A percentile compares a stretch with the other conserved stretches of the same genome.
Conservation (phyloP, 2,329 filamentous ascomycete genomes). For the Neoscytalidium dimidiatum region DNA sequence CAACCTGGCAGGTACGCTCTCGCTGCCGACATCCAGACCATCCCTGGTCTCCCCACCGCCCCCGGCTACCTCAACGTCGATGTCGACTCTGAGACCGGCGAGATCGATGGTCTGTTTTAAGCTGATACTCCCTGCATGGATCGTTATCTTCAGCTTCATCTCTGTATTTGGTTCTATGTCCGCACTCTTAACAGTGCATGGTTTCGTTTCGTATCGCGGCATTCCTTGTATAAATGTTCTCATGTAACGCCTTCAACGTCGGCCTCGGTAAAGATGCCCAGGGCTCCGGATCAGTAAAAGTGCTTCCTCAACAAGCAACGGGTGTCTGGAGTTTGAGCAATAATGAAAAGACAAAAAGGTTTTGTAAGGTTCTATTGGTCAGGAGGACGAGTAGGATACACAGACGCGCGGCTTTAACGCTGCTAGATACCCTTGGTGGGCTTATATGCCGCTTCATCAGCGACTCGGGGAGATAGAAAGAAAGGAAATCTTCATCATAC, state of each 20-base stretch:
- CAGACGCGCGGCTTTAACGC: constrained; percentile 7
- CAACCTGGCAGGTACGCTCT: constrained; percentile 70
- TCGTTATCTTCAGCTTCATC: background rate
- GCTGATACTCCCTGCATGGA: background rate
- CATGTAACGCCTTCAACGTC: constrained; percentile 16
- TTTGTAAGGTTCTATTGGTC: background rate
- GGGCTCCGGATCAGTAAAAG: constrained; percentile 8
- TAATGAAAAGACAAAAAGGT: background rate
- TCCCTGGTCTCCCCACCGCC: constrained; percentile 90
- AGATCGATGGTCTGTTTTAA: constrained; percentile 78
- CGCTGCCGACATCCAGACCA: constrained; percentile 97
- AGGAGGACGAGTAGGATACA: background rate
- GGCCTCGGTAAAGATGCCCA: background rate
- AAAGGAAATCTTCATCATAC: background rate
- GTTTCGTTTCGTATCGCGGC: background rate
- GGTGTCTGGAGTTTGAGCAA: constrained; percentile 15
- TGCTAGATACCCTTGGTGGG: constrained; percentile 13
- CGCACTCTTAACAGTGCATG: constrained; percentile 9
- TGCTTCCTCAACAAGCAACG: constrained; percentile 15
- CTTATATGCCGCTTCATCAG: constrained; percentile 9
- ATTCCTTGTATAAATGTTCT: constrained; percentile 5
- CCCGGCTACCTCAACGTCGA: constrained; percentile 96
- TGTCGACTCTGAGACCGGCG: constrained; percentile 55
- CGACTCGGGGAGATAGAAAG: constrained; percentile 2
- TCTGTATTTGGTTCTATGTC: background rate